Evolutionary conservation across 257 asterid species (phyloP), one percentile per base, ranked within the genome.

Genomic region (Galeopsis tetrahit): DNA sequence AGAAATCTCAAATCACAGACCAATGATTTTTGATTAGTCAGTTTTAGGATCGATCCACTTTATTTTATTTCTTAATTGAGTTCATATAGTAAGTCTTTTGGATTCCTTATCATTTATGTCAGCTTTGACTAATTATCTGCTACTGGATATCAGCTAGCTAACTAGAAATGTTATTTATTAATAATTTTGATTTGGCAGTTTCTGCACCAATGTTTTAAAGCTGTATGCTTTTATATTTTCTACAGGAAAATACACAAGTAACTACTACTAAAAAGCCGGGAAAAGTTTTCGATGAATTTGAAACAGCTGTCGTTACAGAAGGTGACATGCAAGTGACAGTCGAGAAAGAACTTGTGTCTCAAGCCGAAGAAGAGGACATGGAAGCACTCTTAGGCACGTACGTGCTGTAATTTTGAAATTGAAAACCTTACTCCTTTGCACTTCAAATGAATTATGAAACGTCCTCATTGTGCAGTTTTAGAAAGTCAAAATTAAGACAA

Each of bases 331-430:
- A 83, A 78, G 96, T 95, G 74, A 95, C 96, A 4, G 99, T 95
- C 70, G 99, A 92, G 85, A 95, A 80, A 76, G 99, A 95, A 68
- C 97, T 95, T 61, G 98, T 95, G 65, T 86, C 98, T 65, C 99
- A 92, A 78, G 97, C 92, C 11, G 99, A 92, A 80, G 99, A 95
- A 82, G 99, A 92, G 79, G 99, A 95, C 81, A 95, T 92, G 99
- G 99, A 95, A 87, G 92, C 96, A 63, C 98, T 95, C 82, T 82
- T 95, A 87, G 98, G 87, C 90, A 90, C 94, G 99, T 95, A 86
- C 10, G 98, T 87, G 75, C 70, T 74, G 69, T 57, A 59, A 76
- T 40, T 82, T 67, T 79, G 32, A 72, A 76, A 40, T 33, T 63
- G 62, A 75, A 49, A 32, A 48, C 63, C 33, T 13, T 53, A 5